These are phyloP conservation scores for Serendipita vermifera DNA, from an alignment of 768 basidiomycete species.

Conservation along the genomic window DNA sequence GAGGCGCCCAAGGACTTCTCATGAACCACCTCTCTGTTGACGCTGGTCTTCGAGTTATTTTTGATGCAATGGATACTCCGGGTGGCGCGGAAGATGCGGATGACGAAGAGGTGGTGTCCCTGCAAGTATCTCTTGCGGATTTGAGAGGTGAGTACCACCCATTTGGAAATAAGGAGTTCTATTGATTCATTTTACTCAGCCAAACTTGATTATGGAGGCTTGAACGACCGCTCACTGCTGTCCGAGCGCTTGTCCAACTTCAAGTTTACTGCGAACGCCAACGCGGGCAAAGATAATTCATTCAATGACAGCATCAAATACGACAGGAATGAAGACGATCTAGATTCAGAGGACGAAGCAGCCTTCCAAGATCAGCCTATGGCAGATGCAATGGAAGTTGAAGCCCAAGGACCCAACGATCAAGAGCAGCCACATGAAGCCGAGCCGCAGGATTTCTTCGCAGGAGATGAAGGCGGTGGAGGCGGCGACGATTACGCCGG, in stretches of 20 bases:
- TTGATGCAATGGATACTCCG: constrained; percentile 89
- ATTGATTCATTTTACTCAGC: constrained; percentile 24
- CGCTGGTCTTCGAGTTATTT: constrained; percentile 77
- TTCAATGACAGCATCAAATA: constrained; percentile 15
- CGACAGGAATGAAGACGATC: constrained; percentile 28
- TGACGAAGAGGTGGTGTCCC: constrained; percentile 34
- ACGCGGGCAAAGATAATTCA: neutral
- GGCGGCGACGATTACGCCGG: constrained; percentile 33
- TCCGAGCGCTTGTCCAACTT: constrained; percentile 1
- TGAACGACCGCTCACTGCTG: neutral
- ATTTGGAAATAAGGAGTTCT: constrained; percentile 5
- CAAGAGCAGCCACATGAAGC: constrained; percentile 11
- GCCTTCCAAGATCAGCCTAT: neutral
- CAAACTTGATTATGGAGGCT: constrained; percentile 21
- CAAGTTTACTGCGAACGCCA: neutral
- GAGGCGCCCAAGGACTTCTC: constrained; percentile 85
- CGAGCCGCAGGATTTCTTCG: constrained; percentile 45
- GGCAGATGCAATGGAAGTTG: constrained; percentile 12
- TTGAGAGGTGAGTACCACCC: constrained; percentile 38
- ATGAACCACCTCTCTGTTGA: constrained; percentile 90
- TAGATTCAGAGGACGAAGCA: constrained; percentile 12
- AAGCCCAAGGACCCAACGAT: constrained; percentile 7
- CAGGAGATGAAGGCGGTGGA: constrained; percentile 42
- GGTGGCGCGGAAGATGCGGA: constrained; percentile 62
- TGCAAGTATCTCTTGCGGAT: constrained; percentile 29